These are phyloP conservation scores for Pistacia atlantica DNA, from an alignment of 345 rosid species.

Conservation along the genomic window DNA sequence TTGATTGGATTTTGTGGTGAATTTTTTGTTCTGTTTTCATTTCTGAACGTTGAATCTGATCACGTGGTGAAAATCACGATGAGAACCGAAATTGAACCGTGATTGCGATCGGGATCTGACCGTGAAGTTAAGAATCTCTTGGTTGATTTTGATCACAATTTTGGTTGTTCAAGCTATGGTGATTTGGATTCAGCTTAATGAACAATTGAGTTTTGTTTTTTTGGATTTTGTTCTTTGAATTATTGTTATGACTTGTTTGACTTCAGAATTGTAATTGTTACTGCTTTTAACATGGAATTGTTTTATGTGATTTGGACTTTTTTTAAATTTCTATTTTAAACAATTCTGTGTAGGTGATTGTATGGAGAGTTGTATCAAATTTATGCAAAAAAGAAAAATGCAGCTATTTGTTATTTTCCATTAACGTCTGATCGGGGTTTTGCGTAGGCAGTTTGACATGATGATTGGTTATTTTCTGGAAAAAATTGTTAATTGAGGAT, in stretches of 20 bases:
- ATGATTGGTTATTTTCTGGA: too few relatives aligned
- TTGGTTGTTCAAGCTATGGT: constrained; percentile 6
- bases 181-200: not conserved
- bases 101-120: constrained; percentile 46
- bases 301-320: not conserved
- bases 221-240: not conserved
- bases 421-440: constrained; percentile 26
- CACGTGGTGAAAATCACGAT: not conserved
- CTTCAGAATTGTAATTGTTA: not conserved
- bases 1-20: constrained; percentile 15
- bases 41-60: constrained; percentile 24
- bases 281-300: not conserved
- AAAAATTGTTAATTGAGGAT: not conserved
- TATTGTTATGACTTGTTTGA: constrained; percentile 10
- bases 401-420: not conserved
- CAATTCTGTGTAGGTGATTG: constrained; percentile 6
- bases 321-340: constrained; percentile 1
- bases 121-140: constrained; percentile 10
- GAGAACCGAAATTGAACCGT: constrained; percentile 12
- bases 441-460: not conserved
- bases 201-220: not conserved
- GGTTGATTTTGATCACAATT: constrained; percentile 11
- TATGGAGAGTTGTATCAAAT: constrained; percentile 4
- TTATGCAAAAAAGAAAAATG: not conserved
- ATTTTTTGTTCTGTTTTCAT: constrained; percentile 5